Evolutionary conservation across 371 early-diverging fungal genomes (phyloP), one percentile per base, ranked within the genome.

Genomic region (Syncephalastrum sp.): DNA sequence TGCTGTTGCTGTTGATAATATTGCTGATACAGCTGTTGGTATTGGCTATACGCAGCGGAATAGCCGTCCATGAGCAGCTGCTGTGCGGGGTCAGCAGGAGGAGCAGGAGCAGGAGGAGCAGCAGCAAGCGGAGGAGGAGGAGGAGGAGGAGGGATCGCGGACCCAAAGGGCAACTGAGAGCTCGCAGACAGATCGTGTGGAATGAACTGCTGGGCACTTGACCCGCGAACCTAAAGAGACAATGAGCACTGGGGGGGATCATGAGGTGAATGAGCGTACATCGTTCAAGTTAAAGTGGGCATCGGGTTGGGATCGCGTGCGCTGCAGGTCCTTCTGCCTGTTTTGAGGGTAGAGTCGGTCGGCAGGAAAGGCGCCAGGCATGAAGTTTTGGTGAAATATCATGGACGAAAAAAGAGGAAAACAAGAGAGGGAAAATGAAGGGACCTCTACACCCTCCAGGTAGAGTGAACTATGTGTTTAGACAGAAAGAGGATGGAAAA

Each of bases 341-440:
- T 51, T 64, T 21, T 59, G 51, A 33, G 53, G 50, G 56, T 56
- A 59, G 33, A 59, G 57, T 56, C 59, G 59, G 45, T 64, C 65
- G 42, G 65, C 60, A 52, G 65, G 54, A 51, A 65, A 60, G n/a
- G 60, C 53, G 41, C 58, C 57, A 60, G 60, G 55, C 57, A 59
- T 57, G 42, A 54, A 59, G 50, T 53, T 45, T 54, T 65, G 65
- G 14, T 65, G 65, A 52, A 60, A 65, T 15, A 65, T 53, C 65
- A 65, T 65, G 47, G 21, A 21, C 47, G 51, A 21, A 10, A 53
- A 29, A 3, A 1, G 29, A 29, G 29, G 29, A 29, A 29, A 6
- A 29, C 29, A 7, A 29, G 29, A 29, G 29, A 29, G 29, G 21
- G 16, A 47, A 47, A 47, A n/a, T 21, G 24, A 47, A 24, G 47